Conservation (phyloP, 1,284 basidiomycete genomes). For the Tranzscheliella williamsii region DNA sequence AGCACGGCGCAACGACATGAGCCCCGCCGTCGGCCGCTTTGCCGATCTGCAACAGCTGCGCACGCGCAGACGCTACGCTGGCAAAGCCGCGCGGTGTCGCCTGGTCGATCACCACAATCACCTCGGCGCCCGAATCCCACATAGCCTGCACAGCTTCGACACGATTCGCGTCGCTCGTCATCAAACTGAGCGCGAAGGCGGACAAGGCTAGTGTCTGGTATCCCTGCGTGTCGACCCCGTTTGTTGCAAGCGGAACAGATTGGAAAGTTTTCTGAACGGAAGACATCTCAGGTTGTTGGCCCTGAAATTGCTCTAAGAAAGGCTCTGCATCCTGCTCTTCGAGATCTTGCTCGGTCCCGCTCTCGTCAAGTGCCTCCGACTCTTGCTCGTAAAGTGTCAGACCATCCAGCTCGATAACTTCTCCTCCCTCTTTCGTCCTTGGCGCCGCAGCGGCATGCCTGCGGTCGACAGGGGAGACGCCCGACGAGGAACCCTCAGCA, state of each 20-base stretch:
- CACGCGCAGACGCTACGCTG: slow-evolving; percentile 78
- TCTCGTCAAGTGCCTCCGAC: neutral
- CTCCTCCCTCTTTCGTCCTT: slow-evolving; percentile 15
- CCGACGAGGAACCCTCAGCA: slow-evolving; percentile 13
- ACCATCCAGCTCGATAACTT: slow-evolving; percentile 24
- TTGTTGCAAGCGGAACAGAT: slow-evolving; percentile 10
- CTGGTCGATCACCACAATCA: slow-evolving; percentile 77
- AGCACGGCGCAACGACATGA: slow-evolving; percentile 79
- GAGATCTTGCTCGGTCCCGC: neutral
- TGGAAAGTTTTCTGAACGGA: slow-evolving; percentile 19
- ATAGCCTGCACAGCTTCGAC: slow-evolving; percentile 76
- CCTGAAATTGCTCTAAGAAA: slow-evolving; percentile 5
- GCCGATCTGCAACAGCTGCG: slow-evolving; percentile 74
- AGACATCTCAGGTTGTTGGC: slow-evolving; percentile 22
- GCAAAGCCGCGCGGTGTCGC: slow-evolving; percentile 78
- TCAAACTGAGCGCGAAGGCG: slow-evolving; percentile 79
- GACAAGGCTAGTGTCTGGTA: slow-evolving; percentile 72
- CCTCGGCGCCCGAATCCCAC: slow-evolving; percentile 80
- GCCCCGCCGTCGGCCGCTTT: slow-evolving; percentile 49
- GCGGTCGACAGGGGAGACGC: slow-evolving; percentile 10
- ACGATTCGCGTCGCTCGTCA: slow-evolving; percentile 70
- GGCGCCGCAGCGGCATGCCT: neutral
- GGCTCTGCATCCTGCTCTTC: neutral
- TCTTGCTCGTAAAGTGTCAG: slow-evolving; percentile 27
- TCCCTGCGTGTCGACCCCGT: too few relatives aligned